Evolutionary conservation across 1,139 yeast genomes (phyloP).

Genomic region (Geotrichum europaeum): DNA sequence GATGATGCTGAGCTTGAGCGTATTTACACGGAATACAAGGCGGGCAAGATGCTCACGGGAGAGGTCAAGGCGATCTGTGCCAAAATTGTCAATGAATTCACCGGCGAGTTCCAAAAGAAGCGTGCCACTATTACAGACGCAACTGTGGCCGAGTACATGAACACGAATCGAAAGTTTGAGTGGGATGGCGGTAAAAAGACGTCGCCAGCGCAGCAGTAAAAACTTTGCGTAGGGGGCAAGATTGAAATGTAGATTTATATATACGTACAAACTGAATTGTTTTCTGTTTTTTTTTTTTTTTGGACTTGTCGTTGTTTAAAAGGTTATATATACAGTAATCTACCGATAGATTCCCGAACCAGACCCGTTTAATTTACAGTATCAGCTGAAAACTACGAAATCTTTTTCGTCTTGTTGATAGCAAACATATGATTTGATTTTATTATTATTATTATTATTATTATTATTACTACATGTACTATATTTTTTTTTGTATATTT

Average conservation of each 20-base stretch:
- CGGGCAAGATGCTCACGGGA: constrained; percentile 83
- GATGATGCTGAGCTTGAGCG: constrained; percentile 74
- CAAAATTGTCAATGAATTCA: constrained; percentile 70
- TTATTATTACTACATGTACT: no score
- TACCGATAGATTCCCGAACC: no score
- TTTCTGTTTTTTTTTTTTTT: no score
- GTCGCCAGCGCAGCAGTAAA: constrained; percentile 5
- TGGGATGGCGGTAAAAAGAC: constrained; percentile 45
- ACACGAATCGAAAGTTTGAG: constrained; percentile 66
- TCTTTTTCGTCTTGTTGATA: no score
- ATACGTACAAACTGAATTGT: not conserved
- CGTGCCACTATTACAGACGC: constrained; percentile 63
- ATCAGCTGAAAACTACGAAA: no score
- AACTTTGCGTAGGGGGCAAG: not conserved
- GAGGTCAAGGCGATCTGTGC: constrained; percentile 90
- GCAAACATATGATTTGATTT: no score
- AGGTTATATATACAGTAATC: no score
- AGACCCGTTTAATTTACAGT: no score
- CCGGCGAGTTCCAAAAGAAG: constrained; percentile 71
- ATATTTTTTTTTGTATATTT: no score
- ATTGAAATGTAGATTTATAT: no score
- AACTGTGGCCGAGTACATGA: constrained; percentile 69
- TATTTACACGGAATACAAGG: constrained; percentile 59
- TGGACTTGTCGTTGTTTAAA: no score
- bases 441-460: no score